Percentiles rank a stretch among this genome's conserved stretches.
phyloP scores from a whole-genome alignment of 805 yeast species.

The Nakazawaea pomicola region DNA sequence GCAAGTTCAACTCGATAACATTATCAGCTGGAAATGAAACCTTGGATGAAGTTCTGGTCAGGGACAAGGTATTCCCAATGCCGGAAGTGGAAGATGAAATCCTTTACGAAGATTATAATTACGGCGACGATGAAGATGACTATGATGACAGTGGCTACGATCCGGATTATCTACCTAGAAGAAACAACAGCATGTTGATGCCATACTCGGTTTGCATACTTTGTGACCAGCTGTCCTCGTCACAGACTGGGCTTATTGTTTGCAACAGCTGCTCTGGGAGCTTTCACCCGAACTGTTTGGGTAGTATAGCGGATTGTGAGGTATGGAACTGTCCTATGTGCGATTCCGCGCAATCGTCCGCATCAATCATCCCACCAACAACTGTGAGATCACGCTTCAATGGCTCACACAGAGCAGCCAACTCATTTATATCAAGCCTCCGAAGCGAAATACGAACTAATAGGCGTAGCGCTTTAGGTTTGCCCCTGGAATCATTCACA shows the following conservation, averaged over 20 bases:
- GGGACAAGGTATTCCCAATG: constrained; percentile 19
- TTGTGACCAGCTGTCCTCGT: constrained; percentile 23
- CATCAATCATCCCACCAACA: constrained; percentile 16
- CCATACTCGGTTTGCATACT: constrained; percentile 23
- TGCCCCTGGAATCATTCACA: constrained; percentile 8
- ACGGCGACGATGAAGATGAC: constrained; percentile 4
- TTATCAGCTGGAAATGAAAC: constrained; percentile 15
- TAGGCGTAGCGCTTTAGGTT: constrained; percentile 19
- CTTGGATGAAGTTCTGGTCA: constrained; percentile 17
- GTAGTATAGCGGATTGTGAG: constrained; percentile 17
- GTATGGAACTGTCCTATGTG: constrained; percentile 31
- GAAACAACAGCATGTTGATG: background rate
- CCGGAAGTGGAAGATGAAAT: constrained; percentile 21
- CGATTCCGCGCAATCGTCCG: constrained; percentile 24
- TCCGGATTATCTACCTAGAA: constrained; percentile 11
- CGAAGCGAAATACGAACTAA: constrained; percentile 20
- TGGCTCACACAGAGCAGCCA: constrained; percentile 3
- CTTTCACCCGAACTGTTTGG: constrained; percentile 27
- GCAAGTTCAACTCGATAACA: constrained; percentile 20
- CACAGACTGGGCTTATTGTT: constrained; percentile 21
- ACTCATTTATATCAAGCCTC: constrained; percentile 17
- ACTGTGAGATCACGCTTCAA: too few species aligned
- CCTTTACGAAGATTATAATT: too few species aligned
- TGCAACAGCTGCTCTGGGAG: constrained; percentile 28
- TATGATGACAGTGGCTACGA: constrained; percentile 3